Base-by-base conservation (phyloP, 2,329 filamentous ascomycete genomes). In the Phoma sp. region DNA sequence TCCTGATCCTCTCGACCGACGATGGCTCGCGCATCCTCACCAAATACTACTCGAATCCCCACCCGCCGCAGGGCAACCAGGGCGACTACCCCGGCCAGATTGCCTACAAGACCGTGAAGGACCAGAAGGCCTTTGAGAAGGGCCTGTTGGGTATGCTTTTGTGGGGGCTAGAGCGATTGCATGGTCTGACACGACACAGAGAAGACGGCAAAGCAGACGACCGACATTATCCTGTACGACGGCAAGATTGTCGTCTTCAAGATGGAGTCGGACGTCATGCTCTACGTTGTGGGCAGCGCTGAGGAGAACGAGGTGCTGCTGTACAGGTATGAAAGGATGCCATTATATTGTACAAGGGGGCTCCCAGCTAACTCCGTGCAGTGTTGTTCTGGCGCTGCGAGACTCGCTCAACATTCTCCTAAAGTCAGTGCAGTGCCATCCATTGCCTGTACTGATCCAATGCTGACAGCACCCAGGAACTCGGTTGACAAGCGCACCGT, bases 251-350 rank as follows among this genome's bases (percentile, higher is more conserved):
- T 98, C 50, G 88, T 98, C 47, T 99, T 97, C 83, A 99, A 99
- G 86, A 89, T 89, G 80, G 95, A 99, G 81, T 92, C 90, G 66
- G 95, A 99, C 76, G 90, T 98, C 52, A 97, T 97, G 89, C 86
- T 90, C 40, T 98, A 98, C 75, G 89, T 98, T 24, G 90, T 99
- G 9, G 93, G 93, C 62, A 87, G 70, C 30, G 84, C 90, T 47
- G 91, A 97, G 47, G 95, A 99, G 83, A 99, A 98, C 77, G 95
- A 99, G 80, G 90, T 99, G 50, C 81, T 99, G 75, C 83, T 99
- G 47, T 98, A 97, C 81, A 96, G 77, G 71, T 73, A 67, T 2
- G 55, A n/a, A 8, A 23, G 10, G 13, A 29, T 29, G 27, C 27
- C 27, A 29, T 8, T 4, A 18, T 9, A 22, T 14, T 7, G 9